A percentile compares a stretch with the other conserved stretches of the same genome.
Evolutionary conservation across 192 early-diverging fungal genomes (phyloP).

Genomic region (Lobosporangium transversale): DNA sequence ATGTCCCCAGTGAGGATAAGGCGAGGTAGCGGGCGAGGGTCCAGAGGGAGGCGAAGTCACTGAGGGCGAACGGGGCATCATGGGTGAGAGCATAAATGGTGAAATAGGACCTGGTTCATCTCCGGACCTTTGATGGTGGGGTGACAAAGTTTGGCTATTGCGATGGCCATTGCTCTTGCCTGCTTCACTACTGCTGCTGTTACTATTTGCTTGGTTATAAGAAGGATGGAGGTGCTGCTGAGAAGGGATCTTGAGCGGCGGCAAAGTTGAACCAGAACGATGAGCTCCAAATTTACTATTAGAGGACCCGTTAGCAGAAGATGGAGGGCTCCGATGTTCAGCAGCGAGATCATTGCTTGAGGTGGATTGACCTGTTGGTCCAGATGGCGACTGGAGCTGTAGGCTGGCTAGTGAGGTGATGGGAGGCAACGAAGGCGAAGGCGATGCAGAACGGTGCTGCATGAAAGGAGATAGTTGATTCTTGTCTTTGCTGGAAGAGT

Average conservation of each 20-base stretch:
- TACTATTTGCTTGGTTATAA: no score
- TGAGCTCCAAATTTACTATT: neutral
- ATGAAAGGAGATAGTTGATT: slow-evolving; percentile 42
- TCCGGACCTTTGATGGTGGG: slow-evolving; percentile 2
- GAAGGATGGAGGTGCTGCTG: slow-evolving; percentile 43
- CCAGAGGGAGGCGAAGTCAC: slow-evolving; percentile 10
- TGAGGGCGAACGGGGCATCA: slow-evolving; percentile 35
- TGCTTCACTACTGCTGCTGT: neutral
- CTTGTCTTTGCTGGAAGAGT: slow-evolving; percentile 10
- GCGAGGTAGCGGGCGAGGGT: slow-evolving; percentile 7
- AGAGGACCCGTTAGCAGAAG: neutral
- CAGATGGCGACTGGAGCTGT: slow-evolving; percentile 32
- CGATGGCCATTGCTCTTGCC: slow-evolving; percentile 9
- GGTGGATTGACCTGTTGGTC: neutral
- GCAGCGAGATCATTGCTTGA: slow-evolving; percentile 5
- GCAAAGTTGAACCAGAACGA: slow-evolving; percentile 23
- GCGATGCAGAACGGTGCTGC: slow-evolving; percentile 6
- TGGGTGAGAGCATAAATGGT: slow-evolving; percentile 43
- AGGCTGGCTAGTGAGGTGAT: slow-evolving; percentile 39
- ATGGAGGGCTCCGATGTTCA: neutral
- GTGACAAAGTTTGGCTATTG: slow-evolving; percentile 9
- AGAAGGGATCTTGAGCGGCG: slow-evolving; percentile 39
- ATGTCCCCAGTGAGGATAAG: slow-evolving; percentile 42
- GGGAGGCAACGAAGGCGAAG: slow-evolving; percentile 40
- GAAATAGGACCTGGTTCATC: slow-evolving; percentile 27